phyloP scores from a whole-genome alignment of 257 asterid species.

The Phtheirospermum japonicum region DNA sequence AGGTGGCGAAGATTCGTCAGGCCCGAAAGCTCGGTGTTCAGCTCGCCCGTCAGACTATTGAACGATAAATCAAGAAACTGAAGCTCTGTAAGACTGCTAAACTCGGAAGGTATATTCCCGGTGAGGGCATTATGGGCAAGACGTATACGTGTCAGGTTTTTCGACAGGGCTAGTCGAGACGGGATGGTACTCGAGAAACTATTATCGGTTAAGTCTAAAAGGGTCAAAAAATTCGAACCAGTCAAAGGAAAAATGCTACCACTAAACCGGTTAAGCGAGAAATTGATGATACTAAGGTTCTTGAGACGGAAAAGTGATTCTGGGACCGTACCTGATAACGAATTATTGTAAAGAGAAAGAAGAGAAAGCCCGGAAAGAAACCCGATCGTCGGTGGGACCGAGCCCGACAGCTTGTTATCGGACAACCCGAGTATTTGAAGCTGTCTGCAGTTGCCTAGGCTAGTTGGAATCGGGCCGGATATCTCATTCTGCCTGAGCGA shows the following conservation, averaged over 20 bases:
- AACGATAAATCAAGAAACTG: constrained; percentile 71
- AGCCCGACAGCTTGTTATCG: constrained; percentile 79
- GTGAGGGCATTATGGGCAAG: constrained; percentile 64
- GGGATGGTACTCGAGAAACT: constrained; percentile 71
- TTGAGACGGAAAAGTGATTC: constrained; percentile 61
- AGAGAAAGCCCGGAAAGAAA: constrained; percentile 57
- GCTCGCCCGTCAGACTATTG: constrained; percentile 60
- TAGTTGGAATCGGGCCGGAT: constrained; percentile 67
- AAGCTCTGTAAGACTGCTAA: constrained; percentile 57
- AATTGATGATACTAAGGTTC: constrained; percentile 65
- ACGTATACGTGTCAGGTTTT: constrained; percentile 57
- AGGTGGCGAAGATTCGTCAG: constrained; percentile 55
- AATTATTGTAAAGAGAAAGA: constrained; percentile 79
- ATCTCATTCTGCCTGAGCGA: constrained; percentile 74
- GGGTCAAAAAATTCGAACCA: constrained; percentile 51
- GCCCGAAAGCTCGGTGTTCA: constrained; percentile 47
- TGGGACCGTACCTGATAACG: constrained; percentile 78
- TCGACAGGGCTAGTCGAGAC: constrained; percentile 49
- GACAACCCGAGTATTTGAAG: constrained; percentile 65
- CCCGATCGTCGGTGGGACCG: constrained; percentile 63
- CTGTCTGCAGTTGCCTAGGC: constrained; percentile 79
- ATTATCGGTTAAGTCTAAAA: constrained; percentile 72
- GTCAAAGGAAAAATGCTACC: constrained; percentile 62
- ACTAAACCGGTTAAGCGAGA: constrained; percentile 60
- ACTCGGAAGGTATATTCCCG: constrained; percentile 55